phyloP scores from a whole-genome alignment of 2,329 filamentous ascomycete genomes.

The Capronia coronata region DNA sequence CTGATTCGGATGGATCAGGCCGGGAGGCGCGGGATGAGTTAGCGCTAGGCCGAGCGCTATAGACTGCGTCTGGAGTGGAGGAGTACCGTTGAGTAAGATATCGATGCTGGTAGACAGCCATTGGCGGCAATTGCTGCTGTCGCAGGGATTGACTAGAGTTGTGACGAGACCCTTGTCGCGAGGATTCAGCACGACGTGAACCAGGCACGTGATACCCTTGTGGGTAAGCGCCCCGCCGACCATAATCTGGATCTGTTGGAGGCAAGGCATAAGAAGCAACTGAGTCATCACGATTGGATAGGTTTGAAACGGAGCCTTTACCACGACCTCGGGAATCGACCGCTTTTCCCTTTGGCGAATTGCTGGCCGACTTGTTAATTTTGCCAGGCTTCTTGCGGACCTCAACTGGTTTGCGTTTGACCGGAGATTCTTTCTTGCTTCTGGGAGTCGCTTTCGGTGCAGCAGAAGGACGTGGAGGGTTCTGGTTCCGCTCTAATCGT shows the following conservation, averaged over 20 bases:
- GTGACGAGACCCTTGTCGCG: conserved; percentile 40
- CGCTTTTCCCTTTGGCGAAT: conserved; percentile 24
- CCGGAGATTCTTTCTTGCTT: conserved; percentile 27
- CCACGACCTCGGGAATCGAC: conserved; percentile 21
- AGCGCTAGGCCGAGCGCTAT: conserved; percentile 28
- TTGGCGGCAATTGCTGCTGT: conserved; percentile 28
- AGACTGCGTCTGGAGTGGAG: conserved; percentile 35
- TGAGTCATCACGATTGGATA: conserved; percentile 21
- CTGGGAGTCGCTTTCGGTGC: conserved; percentile 27
- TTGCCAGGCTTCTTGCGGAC: conserved; percentile 24
- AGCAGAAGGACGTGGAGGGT: conserved; percentile 46
- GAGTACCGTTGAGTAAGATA: conserved; percentile 31
- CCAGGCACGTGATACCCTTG: conserved; percentile 38
- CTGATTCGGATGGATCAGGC: conserved; percentile 45
- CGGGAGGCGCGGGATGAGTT: conserved; percentile 34
- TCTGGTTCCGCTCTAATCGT: conserved; percentile 46
- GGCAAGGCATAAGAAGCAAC: conserved; percentile 15
- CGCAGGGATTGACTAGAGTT: conserved; percentile 38
- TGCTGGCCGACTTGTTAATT: conserved; percentile 17
- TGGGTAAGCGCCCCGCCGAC: conserved; percentile 45
- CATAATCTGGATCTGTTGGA: conserved; percentile 32
- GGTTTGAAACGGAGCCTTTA: conserved; percentile 17
- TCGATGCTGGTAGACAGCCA: conserved; percentile 29
- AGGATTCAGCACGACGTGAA: conserved; percentile 32
- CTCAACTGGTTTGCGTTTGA: conserved; percentile 28